Base-by-base conservation (phyloP, 805 yeast genomes). In the Soucietia sequanensis region DNA sequence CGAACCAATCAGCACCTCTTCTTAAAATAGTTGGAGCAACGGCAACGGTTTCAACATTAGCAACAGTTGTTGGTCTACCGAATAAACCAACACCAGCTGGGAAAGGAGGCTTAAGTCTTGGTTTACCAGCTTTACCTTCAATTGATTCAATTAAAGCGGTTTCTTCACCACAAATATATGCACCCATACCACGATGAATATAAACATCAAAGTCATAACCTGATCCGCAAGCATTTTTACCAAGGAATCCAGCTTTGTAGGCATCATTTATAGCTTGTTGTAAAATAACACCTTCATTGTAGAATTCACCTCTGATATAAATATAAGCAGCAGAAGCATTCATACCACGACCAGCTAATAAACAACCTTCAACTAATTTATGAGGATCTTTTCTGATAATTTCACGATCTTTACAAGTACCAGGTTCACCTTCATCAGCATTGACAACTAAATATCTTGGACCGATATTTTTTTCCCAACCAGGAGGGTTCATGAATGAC, bases 341-440 rank as follows among this genome's bases (percentile, higher is more conserved):
- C 95, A 87, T 87, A 24, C 88, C 95, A 43, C 95, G 72, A 34
- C 95, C 95, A 14, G 93, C 89, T 44, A 87, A 72, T 34, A 87
- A 68, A 68, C 95, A 86, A n/a, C 95, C 95, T 62, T 87, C 95
- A 35, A 87, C 84, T 43, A 87, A 78, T 70, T 86, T 87, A 61
- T 87, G 95, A 27, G 95, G 95, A 58, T 86, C 95, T 62, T 87
- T 87, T 60, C 95, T 77, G 57, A 87, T 81, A 58, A 87, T 87
- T 62, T 87, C 95, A 58, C 95, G 77, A 63, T 87, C 95, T 67
- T 87, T 87, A 65, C 95, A 87, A 33, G 95, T 87, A 42, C 95
- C 95, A 10, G 95, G 95, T 65, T 87, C 95, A 51, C 95, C 95
- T 67, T 87, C 95, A 68, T 87, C 95, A 37, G 95, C 95, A 62